phyloP scores from a whole-genome alignment of 345 rosid species.

The Pistacia atlantica region DNA sequence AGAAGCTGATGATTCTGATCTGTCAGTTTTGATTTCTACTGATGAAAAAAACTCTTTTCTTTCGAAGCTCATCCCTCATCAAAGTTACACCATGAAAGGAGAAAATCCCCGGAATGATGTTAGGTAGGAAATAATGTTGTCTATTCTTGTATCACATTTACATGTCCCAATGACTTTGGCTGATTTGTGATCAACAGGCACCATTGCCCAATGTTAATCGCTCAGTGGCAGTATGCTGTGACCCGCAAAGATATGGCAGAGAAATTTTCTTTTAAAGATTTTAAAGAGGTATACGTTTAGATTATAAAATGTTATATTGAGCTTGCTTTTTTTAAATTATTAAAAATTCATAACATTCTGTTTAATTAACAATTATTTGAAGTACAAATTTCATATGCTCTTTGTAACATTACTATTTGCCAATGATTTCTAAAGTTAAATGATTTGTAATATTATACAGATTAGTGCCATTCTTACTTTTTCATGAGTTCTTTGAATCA shows the following conservation, averaged over 20 bases:
- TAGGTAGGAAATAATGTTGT: slow-evolving; percentile 46
- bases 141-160: slow-evolving; percentile 6
- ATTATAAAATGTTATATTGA: background rate
- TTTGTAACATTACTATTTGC: too few species aligned
- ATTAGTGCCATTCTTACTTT: background rate
- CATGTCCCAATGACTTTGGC: background rate
- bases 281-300: slow-evolving; percentile 56
- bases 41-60: slow-evolving; percentile 40
- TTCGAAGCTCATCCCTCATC: slow-evolving; percentile 58
- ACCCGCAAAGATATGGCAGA: slow-evolving; percentile 77
- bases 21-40: slow-evolving; percentile 42
- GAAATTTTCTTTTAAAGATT: slow-evolving; percentile 63
- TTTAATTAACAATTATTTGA: background rate
- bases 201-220: slow-evolving; percentile 77
- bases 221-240: slow-evolving; percentile 88
- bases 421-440: too few species aligned
- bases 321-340: background rate
- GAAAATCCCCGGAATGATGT: slow-evolving; percentile 64
- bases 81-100: slow-evolving; percentile 85
- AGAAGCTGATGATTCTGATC: slow-evolving; percentile 34
- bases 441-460: too few species aligned
- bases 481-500: background rate
- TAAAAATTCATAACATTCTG: background rate
- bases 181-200: slow-evolving; percentile 53
- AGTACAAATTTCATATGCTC: background rate